Percentiles rank a stretch among this genome's conserved stretches.
Evolutionary conservation across 2,329 filamentous ascomycete species (phyloP).

Genomic region (Huntiella savannae): DNA sequence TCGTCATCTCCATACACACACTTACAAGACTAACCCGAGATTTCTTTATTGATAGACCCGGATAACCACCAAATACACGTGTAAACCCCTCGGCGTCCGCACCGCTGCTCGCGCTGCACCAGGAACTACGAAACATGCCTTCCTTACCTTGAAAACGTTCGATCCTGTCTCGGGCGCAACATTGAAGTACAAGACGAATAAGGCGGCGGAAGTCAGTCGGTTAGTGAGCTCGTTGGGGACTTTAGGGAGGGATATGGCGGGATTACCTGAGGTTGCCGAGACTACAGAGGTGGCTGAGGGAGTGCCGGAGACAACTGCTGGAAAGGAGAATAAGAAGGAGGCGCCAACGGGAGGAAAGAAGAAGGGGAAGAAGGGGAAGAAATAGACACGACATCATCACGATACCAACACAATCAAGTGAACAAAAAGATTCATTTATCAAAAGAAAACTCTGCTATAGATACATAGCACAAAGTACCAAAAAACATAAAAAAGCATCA

Average conservation of each 20-base stretch:
- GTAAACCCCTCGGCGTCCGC: conserved; percentile 16
- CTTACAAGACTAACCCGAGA: conserved; percentile 2
- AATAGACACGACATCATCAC: conserved; percentile 22
- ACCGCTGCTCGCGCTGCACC: conserved; percentile 14
- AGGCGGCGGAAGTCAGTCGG: conserved; percentile 74
- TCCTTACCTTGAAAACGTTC: conserved; percentile 73
- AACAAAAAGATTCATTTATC: neutral
- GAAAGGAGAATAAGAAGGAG: conserved; percentile 16
- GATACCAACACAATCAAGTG: conserved; percentile 1
- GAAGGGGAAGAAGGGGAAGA: conserved; percentile 57
- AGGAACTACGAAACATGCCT: conserved; percentile 33
- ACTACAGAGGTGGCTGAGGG: conserved; percentile 18
- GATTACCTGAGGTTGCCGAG: conserved; percentile 26
- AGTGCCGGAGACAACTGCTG: conserved; percentile 18
- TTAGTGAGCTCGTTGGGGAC: conserved; percentile 60
- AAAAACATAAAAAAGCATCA: conserved; percentile 6
- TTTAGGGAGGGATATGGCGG: conserved; percentile 51
- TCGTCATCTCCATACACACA: conserved; percentile 11
- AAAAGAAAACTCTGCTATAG: conserved; percentile 1
- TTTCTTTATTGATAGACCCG: conserved; percentile 41
- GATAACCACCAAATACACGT: conserved; percentile 72
- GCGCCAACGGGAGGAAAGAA: conserved; percentile 32
- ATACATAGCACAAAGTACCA: conserved; percentile 3
- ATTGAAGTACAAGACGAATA: conserved; percentile 81
- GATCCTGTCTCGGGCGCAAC: conserved; percentile 64